Conservation (phyloP, 2,329 filamentous ascomycete species). For the Calonectria henricotiae region DNA sequence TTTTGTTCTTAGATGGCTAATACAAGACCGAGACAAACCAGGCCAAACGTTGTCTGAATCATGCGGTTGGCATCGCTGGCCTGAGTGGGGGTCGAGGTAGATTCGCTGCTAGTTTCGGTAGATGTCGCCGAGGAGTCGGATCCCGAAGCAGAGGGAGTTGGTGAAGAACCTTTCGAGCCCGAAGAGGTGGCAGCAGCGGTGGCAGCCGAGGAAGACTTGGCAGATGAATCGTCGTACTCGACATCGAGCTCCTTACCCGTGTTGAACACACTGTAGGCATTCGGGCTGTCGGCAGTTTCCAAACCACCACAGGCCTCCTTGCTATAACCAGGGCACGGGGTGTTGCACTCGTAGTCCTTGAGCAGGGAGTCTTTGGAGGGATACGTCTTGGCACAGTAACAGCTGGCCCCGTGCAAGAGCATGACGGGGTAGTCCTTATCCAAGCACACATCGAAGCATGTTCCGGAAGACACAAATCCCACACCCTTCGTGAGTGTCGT, state of each 20-base stretch:
- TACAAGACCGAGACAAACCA: not conserved
- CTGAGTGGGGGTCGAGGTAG: not conserved
- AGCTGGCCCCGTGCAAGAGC: not conserved
- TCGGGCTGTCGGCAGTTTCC: not conserved
- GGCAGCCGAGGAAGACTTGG: not conserved
- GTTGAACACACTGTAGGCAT: conserved; percentile 4
- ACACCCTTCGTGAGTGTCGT: not conserved
- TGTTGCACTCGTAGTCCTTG: not conserved
- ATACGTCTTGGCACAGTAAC: not conserved
- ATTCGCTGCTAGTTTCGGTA: not conserved
- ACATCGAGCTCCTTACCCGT: not conserved
- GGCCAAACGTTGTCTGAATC: not conserved
- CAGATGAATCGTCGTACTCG: not conserved
- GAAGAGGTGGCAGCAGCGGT: not conserved
- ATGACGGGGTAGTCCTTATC: not conserved
- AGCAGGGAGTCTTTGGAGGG: not conserved
- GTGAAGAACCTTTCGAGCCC: not conserved
- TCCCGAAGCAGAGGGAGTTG: not conserved
- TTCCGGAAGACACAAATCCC: not conserved
- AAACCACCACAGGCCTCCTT: not conserved
- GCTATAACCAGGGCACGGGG: not conserved
- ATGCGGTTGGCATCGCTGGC: not conserved
- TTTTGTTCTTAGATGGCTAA: not conserved
- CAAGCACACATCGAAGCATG: not conserved
- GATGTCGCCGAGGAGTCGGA: not conserved